These are phyloP conservation scores for Amanita jacksonii DNA, from an alignment of 768 basidiomycete genomes.

Conservation along the genomic window DNA sequence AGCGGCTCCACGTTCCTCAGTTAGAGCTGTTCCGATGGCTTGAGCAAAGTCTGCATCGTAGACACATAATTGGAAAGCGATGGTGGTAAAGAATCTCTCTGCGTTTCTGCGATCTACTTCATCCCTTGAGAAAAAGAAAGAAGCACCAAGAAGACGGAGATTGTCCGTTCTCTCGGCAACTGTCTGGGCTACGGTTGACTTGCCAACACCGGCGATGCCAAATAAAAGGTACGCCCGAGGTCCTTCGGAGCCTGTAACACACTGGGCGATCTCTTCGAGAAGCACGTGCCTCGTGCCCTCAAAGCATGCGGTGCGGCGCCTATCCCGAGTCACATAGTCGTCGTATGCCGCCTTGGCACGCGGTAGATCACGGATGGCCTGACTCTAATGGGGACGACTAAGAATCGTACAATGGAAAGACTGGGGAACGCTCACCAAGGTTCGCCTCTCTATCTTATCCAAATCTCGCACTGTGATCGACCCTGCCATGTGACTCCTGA, in stretches of 20 bases:
- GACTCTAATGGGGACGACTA: slow-evolving; percentile 9
- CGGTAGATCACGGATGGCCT: background rate
- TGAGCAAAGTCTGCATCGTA: background rate
- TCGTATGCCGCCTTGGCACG: too few relatives aligned
- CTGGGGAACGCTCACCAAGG: too few relatives aligned
- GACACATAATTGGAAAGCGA: background rate
- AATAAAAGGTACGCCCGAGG: too few relatives aligned
- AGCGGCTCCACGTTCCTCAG: too few relatives aligned
- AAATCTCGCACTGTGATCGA: too few relatives aligned
- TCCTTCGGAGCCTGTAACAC: too few relatives aligned
- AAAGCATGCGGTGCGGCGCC: background rate
- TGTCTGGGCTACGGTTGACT: background rate
- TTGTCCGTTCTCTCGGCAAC: background rate
- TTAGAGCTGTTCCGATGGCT: background rate
- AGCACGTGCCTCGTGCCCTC: too few relatives aligned
- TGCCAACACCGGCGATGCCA: background rate
- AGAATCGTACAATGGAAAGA: too few relatives aligned
- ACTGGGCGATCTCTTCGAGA: too few relatives aligned
- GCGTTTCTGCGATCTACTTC: background rate
- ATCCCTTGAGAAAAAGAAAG: background rate
- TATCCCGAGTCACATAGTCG: background rate
- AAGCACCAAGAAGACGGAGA: background rate
- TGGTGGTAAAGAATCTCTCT: background rate
- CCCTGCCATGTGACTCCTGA: too few relatives aligned
- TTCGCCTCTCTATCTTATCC: too few relatives aligned